phyloP scores from a whole-genome alignment of 1,284 basidiomycete species.

The Pseudozyma tsukubaensis region DNA sequence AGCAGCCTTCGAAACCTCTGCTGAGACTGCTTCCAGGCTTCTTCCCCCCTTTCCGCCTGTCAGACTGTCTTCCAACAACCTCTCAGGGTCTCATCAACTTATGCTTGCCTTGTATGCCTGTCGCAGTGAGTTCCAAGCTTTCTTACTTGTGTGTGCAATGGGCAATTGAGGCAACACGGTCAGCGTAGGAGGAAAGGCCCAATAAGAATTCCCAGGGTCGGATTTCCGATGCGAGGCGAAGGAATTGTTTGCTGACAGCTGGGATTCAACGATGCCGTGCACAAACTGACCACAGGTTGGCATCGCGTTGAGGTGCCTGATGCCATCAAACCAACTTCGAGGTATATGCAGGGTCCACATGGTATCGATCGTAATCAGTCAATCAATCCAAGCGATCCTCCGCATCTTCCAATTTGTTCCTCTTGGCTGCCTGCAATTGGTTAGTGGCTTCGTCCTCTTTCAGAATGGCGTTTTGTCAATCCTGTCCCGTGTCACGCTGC shows the following conservation, averaged over 20 bases:
- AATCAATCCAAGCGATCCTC: not conserved
- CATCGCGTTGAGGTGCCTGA: not conserved
- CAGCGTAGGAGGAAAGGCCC: not conserved
- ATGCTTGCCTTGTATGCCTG: too few relatives aligned
- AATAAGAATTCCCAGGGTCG: constrained; percentile 1
- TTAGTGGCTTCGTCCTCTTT: not conserved
- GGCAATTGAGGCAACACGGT: not conserved
- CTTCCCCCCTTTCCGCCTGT: too few relatives aligned
- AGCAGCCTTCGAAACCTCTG: not conserved
- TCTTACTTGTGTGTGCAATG: too few relatives aligned
- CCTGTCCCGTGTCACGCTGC: constrained; percentile 1
- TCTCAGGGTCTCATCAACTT: too few relatives aligned
- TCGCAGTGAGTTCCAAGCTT: too few relatives aligned
- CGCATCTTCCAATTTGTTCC: not conserved
- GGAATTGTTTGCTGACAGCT: constrained; percentile 9
- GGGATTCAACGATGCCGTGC: constrained; percentile 6
- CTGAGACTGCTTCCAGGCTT: too few relatives aligned
- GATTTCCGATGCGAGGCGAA: constrained; percentile 6
- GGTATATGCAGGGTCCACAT: too few relatives aligned
- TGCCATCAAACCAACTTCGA: not conserved
- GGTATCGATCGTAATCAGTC: constrained; percentile 11
- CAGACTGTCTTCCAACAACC: too few relatives aligned
- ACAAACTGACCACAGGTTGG: not conserved
- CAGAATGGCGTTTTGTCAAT: not conserved
- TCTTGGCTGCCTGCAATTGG: not conserved